A percentile compares a stretch with the other conserved stretches of the same genome.
Conservation (phyloP, 1,284 basidiomycete genomes). For the Trametes versicolor region DNA sequence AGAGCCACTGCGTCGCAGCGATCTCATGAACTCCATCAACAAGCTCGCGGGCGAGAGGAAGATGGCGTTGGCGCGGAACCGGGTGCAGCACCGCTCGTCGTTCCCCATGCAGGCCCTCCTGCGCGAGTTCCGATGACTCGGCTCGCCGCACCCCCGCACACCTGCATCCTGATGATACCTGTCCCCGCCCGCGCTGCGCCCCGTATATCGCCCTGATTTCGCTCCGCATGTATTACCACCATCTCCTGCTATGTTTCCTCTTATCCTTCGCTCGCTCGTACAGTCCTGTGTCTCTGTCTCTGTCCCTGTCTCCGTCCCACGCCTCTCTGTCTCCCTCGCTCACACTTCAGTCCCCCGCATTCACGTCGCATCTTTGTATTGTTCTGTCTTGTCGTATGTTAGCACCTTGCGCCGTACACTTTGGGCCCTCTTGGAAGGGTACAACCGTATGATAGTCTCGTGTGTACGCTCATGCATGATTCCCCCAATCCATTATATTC, state of each 20-base stretch:
- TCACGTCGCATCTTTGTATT: conserved; percentile 33
- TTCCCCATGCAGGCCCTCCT: conserved; percentile 36
- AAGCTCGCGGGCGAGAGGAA: conserved; percentile 67
- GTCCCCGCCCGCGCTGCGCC: conserved; percentile 1
- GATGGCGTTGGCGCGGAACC: conserved; percentile 36
- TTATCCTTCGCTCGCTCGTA: conserved; percentile 13
- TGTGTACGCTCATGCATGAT: conserved; percentile 24
- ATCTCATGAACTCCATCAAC: conserved; percentile 81
- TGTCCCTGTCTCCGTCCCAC: conserved; percentile 6
- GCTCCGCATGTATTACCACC: conserved; percentile 36
- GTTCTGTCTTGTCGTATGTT: conserved; percentile 32
- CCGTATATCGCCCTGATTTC: conserved; percentile 18
- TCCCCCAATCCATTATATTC: conserved; percentile 15
- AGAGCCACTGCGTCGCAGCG: conserved; percentile 81
- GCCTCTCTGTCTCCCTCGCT: conserved; percentile 26
- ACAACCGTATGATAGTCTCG: conserved; percentile 24
- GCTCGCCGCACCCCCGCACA: background rate
- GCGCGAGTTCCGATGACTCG: conserved; percentile 38
- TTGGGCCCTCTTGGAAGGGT: conserved; percentile 19
- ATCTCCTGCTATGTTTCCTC: conserved; percentile 28
- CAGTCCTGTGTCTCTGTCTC: conserved; percentile 23
- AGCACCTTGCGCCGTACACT: conserved; percentile 25
- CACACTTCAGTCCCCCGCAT: conserved; percentile 26
- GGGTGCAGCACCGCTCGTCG: conserved; percentile 34
- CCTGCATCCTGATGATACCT: background rate